Percentiles rank a stretch among this genome's conserved stretches.
phyloP scores from a whole-genome alignment of 306 rosid species.

The Arachis hypogaea region DNA sequence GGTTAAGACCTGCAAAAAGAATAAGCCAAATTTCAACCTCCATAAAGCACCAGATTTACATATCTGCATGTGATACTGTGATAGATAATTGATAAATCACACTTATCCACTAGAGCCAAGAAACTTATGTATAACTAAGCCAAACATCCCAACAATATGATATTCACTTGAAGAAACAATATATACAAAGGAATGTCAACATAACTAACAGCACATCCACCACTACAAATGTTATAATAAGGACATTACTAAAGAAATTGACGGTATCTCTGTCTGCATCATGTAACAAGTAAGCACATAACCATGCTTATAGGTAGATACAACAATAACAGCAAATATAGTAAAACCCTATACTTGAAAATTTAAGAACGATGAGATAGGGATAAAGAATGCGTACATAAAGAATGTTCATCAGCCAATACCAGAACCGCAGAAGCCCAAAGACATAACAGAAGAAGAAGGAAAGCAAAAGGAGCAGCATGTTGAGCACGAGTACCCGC shows the following conservation, averaged over 20 bases:
- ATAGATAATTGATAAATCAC: background rate
- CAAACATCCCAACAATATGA: conserved; percentile 20
- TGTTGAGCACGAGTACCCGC: conserved; percentile 39
- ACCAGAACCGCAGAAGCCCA: conserved; percentile 35
- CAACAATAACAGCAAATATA: background rate
- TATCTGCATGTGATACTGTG: background rate
- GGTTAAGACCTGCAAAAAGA: conserved; percentile 54
- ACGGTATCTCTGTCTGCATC: conserved; percentile 14
- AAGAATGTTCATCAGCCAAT: conserved; percentile 37
- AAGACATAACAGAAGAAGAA: conserved; percentile 39
- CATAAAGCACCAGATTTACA: conserved; percentile 3
- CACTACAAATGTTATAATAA: background rate
- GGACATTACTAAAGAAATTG: conserved; percentile 8
- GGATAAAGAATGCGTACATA: conserved; percentile 51
- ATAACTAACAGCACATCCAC: background rate
- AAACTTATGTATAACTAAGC: background rate
- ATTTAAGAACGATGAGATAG: background rate
- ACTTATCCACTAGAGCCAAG: background rate
- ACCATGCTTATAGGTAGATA: conserved; percentile 17
- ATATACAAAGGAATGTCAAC: background rate
- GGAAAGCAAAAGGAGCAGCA: conserved; percentile 31
- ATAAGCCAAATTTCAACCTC: conserved; percentile 14
- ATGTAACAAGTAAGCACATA: background rate
- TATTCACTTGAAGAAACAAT: conserved; percentile 10
- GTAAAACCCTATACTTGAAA: conserved; percentile 43